Evolutionary conservation across 106 monocot species (phyloP).

Genomic region (Triglochin maritima): DNA sequence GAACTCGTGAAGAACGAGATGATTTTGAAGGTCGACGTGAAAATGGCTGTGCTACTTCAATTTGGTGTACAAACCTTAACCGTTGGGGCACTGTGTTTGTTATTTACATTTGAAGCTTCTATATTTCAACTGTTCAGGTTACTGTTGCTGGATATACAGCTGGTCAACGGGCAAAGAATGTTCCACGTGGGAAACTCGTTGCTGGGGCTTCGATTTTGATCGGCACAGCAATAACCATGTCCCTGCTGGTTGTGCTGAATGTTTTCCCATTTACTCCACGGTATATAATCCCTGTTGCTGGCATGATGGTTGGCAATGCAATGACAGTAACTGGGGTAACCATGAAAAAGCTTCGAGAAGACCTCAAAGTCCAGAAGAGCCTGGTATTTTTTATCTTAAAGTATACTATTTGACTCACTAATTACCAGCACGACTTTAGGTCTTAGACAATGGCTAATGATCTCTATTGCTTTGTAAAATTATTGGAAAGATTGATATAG

Average conservation of each 20-base stretch:
- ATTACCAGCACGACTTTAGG: too few relatives aligned
- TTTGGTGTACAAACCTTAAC: neutral
- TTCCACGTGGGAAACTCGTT: slow-evolving; percentile 67
- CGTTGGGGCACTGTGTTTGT: neutral
- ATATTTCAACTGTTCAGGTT: slow-evolving; percentile 30
- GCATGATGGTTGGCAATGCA: slow-evolving; percentile 93
- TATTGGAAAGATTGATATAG: too few relatives aligned
- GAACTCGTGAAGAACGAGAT: too few relatives aligned
- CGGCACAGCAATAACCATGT: slow-evolving; percentile 76
- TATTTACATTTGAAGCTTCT: neutral
- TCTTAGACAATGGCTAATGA: too few relatives aligned
- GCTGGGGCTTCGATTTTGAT: slow-evolving; percentile 66
- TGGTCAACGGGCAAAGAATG: slow-evolving; percentile 75
- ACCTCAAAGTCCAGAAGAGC: slow-evolving; percentile 61
- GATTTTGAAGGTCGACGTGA: neutral
- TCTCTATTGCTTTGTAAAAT: too few relatives aligned
- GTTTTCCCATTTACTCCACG: slow-evolving; percentile 92
- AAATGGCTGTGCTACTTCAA: neutral
- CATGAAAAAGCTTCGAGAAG: slow-evolving; percentile 89
- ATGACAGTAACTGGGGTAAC: slow-evolving; percentile 96
- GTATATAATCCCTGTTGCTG: slow-evolving; percentile 86
- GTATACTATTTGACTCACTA: neutral
- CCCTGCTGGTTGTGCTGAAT: slow-evolving; percentile 52
- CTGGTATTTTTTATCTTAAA: slow-evolving; percentile 33
- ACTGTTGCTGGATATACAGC: slow-evolving; percentile 78